Evolutionary conservation across 441 rosid genomes (phyloP), one percentile per base, ranked within the genome.

Genomic region (Rhodomyrtus psidioides): DNA sequence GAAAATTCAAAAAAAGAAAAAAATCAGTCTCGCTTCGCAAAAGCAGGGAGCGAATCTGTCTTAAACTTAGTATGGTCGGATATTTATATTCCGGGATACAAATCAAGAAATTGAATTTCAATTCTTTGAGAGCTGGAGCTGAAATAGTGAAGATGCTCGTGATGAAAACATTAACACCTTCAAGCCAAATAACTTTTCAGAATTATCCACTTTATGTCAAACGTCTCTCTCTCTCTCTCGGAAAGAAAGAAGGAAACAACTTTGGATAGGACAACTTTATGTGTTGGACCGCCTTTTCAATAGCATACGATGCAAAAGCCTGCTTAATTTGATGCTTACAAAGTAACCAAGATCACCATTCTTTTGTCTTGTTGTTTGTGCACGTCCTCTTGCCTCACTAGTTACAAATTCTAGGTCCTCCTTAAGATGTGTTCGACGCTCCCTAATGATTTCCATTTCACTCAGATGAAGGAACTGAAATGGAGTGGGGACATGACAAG

Each of bases 341-440:
- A 87, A 90, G 90, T 87, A 86, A 89, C 54, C 53, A 30, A 60
- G 82, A 88, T 75, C 23, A 34, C 19, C 79, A 21, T 39, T 65
- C 79, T 65, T 89, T 92, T 91, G 92, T 92, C 94, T 91, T 88
- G 91, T 92, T 92, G 92, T 93, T 91, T 89, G 94, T 93, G 95
- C 93, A 83, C 30, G 79, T 75, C 55, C 58, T 26, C 54, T 58
- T 53, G 26, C 85, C 34, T 58, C 54, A 49, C 85, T 59, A 60
- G 57, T 83, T 60, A 83, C 65, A 70, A 83, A 85, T 53, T 74
- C 79, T 54, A 54, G 65, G 85, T 59, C 44, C 55, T 55, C 60
- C 86, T 16, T 74, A 59, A 81, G 90, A 88, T 88, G 86, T 88
- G 85, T 62, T 62, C 58, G 84, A 70, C 91, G 83, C 91, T 90